Conservation (phyloP, 2,329 filamentous ascomycete species). For the Xylaria sp. region DNA sequence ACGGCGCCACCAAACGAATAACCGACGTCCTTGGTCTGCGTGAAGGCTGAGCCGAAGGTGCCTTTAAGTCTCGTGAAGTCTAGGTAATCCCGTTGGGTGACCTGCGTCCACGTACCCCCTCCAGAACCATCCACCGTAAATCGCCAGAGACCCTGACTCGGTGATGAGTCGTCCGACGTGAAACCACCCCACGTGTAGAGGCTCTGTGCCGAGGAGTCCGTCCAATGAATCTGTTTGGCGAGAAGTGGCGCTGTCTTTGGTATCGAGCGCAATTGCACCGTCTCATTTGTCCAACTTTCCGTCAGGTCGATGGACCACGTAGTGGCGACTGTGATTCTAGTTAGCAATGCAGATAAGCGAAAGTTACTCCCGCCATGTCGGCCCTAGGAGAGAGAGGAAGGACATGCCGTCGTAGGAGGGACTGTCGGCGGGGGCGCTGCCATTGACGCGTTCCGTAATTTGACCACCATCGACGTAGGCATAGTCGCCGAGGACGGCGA, state of each 20-base stretch:
- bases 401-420: slow-evolving; percentile 44
- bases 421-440: slow-evolving; percentile 39
- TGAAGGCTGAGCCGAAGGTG: slow-evolving; percentile 47
- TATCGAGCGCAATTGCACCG: slow-evolving; percentile 48
- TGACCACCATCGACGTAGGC: slow-evolving; percentile 55
- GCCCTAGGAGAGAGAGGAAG: background rate
- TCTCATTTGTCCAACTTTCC: slow-evolving; percentile 52
- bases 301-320: slow-evolving; percentile 52
- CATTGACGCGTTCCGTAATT: slow-evolving; percentile 46
- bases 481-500: slow-evolving; percentile 52
- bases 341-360: slow-evolving; percentile 16
- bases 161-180: slow-evolving; percentile 40
- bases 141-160: slow-evolving; percentile 49
- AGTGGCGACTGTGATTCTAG: slow-evolving; percentile 45
- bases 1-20: slow-evolving; percentile 51
- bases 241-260: slow-evolving; percentile 48
- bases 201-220: slow-evolving; percentile 45
- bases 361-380: background rate
- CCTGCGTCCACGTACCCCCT: slow-evolving; percentile 49
- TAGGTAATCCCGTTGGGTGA: slow-evolving; percentile 44
- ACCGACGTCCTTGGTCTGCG: slow-evolving; percentile 44
- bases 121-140: slow-evolving; percentile 50
- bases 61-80: slow-evolving; percentile 54
- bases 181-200: slow-evolving; percentile 54
- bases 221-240: slow-evolving; percentile 50